Evolutionary conservation across 164 flowering plant species (phyloP).

Genomic region (Nymphaea colorata): DNA sequence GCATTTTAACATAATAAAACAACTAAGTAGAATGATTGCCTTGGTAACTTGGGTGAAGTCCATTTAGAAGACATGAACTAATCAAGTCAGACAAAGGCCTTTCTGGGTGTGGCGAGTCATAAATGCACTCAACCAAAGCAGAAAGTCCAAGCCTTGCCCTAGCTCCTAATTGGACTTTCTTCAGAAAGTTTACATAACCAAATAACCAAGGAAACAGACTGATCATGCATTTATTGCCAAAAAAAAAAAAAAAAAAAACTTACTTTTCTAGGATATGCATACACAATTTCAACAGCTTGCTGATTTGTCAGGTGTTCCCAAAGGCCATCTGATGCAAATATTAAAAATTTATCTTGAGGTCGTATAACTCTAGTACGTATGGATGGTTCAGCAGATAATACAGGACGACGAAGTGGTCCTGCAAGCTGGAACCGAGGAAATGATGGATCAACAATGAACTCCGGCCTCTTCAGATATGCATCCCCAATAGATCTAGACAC

Average conservation of each 20-base stretch:
- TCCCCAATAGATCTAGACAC: constrained; percentile 65
- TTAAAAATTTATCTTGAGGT: constrained; percentile 27
- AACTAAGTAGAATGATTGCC: too few relatives aligned
- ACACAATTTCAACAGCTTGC: constrained; percentile 43
- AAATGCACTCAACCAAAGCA: too few relatives aligned
- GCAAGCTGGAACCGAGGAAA: constrained; percentile 33
- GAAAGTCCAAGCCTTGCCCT: too few relatives aligned
- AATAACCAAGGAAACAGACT: too few relatives aligned
- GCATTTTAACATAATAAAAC: too few relatives aligned
- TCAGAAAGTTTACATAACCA: too few relatives aligned
- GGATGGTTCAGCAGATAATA: constrained; percentile 51
- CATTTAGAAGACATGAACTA: too few relatives aligned
- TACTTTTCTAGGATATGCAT: constrained; percentile 47
- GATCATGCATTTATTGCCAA: too few relatives aligned
- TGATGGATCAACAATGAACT: constrained; percentile 32
- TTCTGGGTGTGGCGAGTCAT: too few relatives aligned
- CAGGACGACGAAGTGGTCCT: constrained; percentile 30
- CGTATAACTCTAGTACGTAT: constrained; percentile 26
- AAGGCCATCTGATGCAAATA: constrained; percentile 33
- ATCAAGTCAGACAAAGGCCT: too few relatives aligned
- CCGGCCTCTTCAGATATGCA: constrained; percentile 48
- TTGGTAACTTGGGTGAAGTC: too few relatives aligned
- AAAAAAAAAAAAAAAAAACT: constrained; percentile 11
- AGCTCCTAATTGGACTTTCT: too few relatives aligned
- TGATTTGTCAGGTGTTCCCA: constrained; percentile 55